These are phyloP conservation scores for Aquilaria sinensis DNA, from an alignment of 345 rosid genomes.

Conservation along the genomic window DNA sequence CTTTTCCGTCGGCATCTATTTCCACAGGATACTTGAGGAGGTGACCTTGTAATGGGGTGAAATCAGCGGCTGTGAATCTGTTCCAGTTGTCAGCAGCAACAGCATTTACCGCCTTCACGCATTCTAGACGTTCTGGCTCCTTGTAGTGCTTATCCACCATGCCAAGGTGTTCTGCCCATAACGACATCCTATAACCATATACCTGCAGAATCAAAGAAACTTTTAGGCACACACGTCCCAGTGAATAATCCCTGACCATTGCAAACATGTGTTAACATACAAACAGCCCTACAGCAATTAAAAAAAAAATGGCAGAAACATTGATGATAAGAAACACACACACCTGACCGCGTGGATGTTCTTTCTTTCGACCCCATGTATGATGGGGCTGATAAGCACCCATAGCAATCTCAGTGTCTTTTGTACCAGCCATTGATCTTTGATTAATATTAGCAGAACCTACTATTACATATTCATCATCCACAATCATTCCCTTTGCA, in stretches of 20 bases:
- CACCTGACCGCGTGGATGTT: slow-evolving; percentile 85
- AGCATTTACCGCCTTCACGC: slow-evolving; percentile 53
- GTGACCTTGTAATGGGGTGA: slow-evolving; percentile 59
- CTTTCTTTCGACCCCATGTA: slow-evolving; percentile 47
- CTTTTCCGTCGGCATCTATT: slow-evolving; percentile 53
- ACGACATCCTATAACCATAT: slow-evolving; percentile 86
- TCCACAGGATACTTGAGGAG: slow-evolving; percentile 73
- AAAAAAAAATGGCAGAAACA: background rate
- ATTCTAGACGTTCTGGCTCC: slow-evolving; percentile 52
- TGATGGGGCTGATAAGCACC: slow-evolving; percentile 93
- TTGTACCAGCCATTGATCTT: slow-evolving; percentile 95
- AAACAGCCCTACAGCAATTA: background rate
- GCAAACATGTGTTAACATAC: too few species aligned
- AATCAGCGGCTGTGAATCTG: slow-evolving; percentile 28
- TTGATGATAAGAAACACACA: slow-evolving; percentile 8
- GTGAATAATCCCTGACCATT: too few species aligned
- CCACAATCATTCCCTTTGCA: slow-evolving; percentile 93
- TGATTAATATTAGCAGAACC: slow-evolving; percentile 98
- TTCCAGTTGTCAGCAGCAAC: slow-evolving; percentile 66
- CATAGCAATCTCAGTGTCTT: slow-evolving; percentile 94
- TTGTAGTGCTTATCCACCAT: slow-evolving; percentile 23
- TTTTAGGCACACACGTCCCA: background rate
- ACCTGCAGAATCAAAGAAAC: slow-evolving; percentile 34
- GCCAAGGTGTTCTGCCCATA: slow-evolving; percentile 95
- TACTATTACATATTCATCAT: slow-evolving; percentile 75